These are phyloP conservation scores for Aspergillus homomorphus DNA, from an alignment of 495 filamentous ascomycete species.

Conservation along the genomic window DNA sequence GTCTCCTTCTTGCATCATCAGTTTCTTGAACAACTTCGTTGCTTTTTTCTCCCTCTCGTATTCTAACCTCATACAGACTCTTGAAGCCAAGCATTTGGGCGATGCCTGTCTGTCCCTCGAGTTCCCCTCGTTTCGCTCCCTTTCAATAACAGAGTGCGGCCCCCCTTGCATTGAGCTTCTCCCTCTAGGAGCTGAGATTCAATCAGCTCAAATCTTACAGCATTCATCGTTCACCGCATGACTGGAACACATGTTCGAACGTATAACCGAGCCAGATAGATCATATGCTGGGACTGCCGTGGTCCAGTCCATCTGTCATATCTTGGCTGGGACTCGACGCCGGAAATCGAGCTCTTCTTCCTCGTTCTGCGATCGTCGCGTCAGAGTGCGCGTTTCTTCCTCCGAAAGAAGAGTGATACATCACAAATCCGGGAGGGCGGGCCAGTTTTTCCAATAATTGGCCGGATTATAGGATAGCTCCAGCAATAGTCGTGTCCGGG, in stretches of 20 bases:
- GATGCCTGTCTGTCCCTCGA: background rate
- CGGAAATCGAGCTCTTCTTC: background rate
- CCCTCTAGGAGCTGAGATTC: background rate
- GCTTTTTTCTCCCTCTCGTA: conserved; percentile 2
- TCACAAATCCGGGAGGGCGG: conserved; percentile 12
- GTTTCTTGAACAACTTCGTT: background rate
- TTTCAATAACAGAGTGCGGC: conserved; percentile 1
- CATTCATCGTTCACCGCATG: background rate
- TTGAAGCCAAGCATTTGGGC: background rate
- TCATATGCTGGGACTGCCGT: background rate
- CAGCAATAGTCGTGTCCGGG: conserved; percentile 6
- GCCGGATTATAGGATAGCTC: conserved; percentile 4
- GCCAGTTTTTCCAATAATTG: conserved; percentile 10
- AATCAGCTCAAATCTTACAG: background rate
- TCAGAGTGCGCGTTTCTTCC: background rate
- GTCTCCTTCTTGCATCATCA: background rate
- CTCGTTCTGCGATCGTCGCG: conserved; percentile 5
- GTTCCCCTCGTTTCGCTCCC: conserved; percentile 22
- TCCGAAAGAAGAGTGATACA: conserved; percentile 2
- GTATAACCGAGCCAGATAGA: background rate
- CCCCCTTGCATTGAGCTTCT: conserved; percentile 9
- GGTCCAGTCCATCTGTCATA: conserved; percentile 2
- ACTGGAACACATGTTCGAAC: background rate
- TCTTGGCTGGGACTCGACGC: background rate
- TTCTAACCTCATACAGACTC: background rate